Evolutionary conservation across 2,329 filamentous ascomycete genomes (phyloP).

Genomic region (Verticillium nubilum): DNA sequence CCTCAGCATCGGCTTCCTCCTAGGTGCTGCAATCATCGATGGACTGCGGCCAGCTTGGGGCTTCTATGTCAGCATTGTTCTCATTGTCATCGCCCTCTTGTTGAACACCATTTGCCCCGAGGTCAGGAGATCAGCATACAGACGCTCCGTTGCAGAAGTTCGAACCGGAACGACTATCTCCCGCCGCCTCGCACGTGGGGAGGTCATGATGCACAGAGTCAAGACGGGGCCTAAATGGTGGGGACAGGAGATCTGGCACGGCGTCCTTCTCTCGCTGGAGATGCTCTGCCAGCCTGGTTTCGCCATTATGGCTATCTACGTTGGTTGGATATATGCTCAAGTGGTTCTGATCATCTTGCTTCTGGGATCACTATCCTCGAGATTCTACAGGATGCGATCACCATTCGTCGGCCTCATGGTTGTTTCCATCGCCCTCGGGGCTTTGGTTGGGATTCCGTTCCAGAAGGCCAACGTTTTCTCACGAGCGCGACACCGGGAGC

Average conservation of each 20-base stretch:
- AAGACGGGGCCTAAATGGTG: slow-evolving; percentile 70
- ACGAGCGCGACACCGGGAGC: slow-evolving; percentile 52
- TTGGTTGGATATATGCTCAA: slow-evolving; percentile 74
- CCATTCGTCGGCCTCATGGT: slow-evolving; percentile 63
- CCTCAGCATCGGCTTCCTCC: slow-evolving; percentile 64
- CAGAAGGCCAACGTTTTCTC: slow-evolving; percentile 68
- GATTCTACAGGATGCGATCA: slow-evolving; percentile 59
- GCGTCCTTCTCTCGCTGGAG: slow-evolving; percentile 57
- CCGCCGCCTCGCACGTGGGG: slow-evolving; percentile 60
- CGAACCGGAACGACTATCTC: slow-evolving; percentile 46
- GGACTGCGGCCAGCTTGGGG: slow-evolving; percentile 63
- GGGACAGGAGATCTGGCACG: slow-evolving; percentile 71
- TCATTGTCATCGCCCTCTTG: slow-evolving; percentile 59
- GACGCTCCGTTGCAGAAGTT: slow-evolving; percentile 63
- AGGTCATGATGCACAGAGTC: slow-evolving; percentile 70
- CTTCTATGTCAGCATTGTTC: slow-evolving; percentile 66
- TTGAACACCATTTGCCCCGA: slow-evolving; percentile 70
- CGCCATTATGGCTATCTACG: slow-evolving; percentile 64
- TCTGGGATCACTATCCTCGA: slow-evolving; percentile 66
- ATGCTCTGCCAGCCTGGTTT: slow-evolving; percentile 75
- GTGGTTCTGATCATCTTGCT: slow-evolving; percentile 68
- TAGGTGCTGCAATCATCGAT: slow-evolving; percentile 66
- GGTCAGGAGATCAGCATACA: slow-evolving; percentile 62
- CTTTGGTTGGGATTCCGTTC: slow-evolving; percentile 64
- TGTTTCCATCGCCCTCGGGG: slow-evolving; percentile 61